A percentile compares a stretch with the other conserved stretches of the same genome.
phyloP scores from a whole-genome alignment of 148 eudicot genomes.

The Salicornia ramosissima region DNA sequence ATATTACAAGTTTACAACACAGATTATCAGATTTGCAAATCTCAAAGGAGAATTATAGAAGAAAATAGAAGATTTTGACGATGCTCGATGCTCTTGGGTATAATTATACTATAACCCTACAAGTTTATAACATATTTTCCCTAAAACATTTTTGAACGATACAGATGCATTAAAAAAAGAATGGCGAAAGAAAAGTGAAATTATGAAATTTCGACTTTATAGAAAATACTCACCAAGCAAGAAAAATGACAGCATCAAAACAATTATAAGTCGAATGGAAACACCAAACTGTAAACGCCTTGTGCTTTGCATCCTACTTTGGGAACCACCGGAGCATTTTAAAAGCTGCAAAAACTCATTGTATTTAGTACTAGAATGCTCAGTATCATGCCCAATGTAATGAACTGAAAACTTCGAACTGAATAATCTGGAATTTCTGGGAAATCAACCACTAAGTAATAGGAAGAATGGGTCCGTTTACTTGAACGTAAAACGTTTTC shows the following conservation, averaged over 20 bases:
- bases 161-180: not conserved
- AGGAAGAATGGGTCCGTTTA: no score
- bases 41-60: not conserved
- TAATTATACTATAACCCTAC: no score
- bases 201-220: not conserved
- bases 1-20: not conserved
- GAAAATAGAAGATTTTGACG: not conserved
- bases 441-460: no score
- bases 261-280: conserved; percentile 49
- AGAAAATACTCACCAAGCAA: conserved; percentile 53
- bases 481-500: no score
- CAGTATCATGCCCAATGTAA: not conserved
- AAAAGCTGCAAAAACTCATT: conserved; percentile 41
- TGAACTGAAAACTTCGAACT: no score
- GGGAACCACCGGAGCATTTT: conserved; percentile 38
- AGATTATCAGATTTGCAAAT: conserved; percentile 10
- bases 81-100: no score
- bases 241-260: conserved; percentile 54
- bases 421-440: no score
- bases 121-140: not conserved
- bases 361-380: not conserved
- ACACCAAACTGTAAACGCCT: conserved; percentile 30
- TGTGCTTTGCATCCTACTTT: conserved; percentile 39
- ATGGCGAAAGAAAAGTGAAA: not conserved
- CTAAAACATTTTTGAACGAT: not conserved